Conservation (phyloP, 805 yeast genomes). For the Yamadazyma akitaensis region DNA sequence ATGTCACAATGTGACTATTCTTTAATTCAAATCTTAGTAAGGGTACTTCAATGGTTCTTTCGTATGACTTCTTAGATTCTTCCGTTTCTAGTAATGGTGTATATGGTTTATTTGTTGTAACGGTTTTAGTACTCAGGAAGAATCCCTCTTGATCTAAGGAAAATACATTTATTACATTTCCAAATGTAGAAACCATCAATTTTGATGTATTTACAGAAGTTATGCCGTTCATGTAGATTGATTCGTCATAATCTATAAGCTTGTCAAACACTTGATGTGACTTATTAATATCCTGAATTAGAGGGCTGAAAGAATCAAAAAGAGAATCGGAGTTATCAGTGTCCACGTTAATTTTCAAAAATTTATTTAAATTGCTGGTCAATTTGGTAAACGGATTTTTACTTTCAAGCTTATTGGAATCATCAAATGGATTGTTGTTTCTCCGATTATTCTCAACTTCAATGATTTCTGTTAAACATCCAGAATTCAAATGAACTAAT, state of each 20-base stretch:
- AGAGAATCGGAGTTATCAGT: background rate
- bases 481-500: constrained; percentile 52
- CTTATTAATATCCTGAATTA: constrained; percentile 7
- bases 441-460: constrained; percentile 13
- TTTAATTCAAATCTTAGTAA: constrained; percentile 41
- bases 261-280: constrained; percentile 9
- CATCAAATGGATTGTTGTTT: constrained; percentile 6
- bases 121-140: constrained; percentile 20
- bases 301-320: constrained; percentile 7
- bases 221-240: constrained; percentile 6
- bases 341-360: constrained; percentile 15
- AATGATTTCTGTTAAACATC: constrained; percentile 37
- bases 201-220: constrained; percentile 15
- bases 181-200: constrained; percentile 45
- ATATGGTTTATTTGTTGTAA: constrained; percentile 19
- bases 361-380: constrained; percentile 29
- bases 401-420: constrained; percentile 8
- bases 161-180: constrained; percentile 48
- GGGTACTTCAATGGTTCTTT: constrained; percentile 43
- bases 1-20: constrained; percentile 36
- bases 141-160: constrained; percentile 28
- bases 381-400: constrained; percentile 32
- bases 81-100: constrained; percentile 18
- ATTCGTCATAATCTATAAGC: constrained; percentile 8
- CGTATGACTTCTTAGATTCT: constrained; percentile 11